Conservation (phyloP, 2,329 filamentous ascomycete species). For the Cordyceps javanica region DNA sequence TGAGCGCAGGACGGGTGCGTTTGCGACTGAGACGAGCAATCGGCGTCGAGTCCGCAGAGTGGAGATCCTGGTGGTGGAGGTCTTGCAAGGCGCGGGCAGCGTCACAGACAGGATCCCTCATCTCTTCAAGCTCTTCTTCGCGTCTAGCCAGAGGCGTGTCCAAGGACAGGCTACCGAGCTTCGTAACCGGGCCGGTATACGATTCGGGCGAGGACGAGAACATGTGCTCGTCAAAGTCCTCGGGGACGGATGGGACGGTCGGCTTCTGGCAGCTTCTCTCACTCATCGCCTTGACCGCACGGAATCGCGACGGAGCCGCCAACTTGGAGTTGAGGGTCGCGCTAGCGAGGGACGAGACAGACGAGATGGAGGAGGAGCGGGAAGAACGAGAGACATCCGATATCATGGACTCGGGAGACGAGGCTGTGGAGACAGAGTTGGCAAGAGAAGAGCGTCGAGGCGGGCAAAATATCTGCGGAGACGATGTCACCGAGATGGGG, state of each 20-base stretch:
- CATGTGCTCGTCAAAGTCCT: conserved; percentile 46
- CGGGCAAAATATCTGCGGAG: conserved; percentile 43
- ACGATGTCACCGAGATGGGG: conserved; percentile 41
- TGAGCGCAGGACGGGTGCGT: conserved; percentile 53
- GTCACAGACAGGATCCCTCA: conserved; percentile 41
- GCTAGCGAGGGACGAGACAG: conserved; percentile 53
- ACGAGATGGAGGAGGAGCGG: conserved; percentile 59
- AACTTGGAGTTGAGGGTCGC: conserved; percentile 47
- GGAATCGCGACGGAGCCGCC: conserved; percentile 59
- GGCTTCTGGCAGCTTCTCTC: conserved; percentile 49
- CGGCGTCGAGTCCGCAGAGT: conserved; percentile 31
- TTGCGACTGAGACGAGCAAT: conserved; percentile 39
- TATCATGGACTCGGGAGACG: conserved; percentile 62
- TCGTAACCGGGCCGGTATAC: conserved; percentile 47
- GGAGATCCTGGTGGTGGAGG: conserved; percentile 47
- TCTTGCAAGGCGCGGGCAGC: conserved; percentile 55
- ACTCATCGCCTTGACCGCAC: conserved; percentile 51
- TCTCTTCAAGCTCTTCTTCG: conserved; percentile 40
- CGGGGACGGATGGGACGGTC: conserved; percentile 50
- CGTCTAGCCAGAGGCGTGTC: conserved; percentile 41
- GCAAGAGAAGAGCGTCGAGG: conserved; percentile 57
- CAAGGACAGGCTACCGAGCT: conserved; percentile 43
- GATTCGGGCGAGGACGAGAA: conserved; percentile 52
- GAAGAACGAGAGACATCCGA: conserved; percentile 57
- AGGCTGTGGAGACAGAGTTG: conserved; percentile 56